Evolutionary conservation across 306 rosid genomes (phyloP).

Genomic region (Psophocarpus tetragonolobus): DNA sequence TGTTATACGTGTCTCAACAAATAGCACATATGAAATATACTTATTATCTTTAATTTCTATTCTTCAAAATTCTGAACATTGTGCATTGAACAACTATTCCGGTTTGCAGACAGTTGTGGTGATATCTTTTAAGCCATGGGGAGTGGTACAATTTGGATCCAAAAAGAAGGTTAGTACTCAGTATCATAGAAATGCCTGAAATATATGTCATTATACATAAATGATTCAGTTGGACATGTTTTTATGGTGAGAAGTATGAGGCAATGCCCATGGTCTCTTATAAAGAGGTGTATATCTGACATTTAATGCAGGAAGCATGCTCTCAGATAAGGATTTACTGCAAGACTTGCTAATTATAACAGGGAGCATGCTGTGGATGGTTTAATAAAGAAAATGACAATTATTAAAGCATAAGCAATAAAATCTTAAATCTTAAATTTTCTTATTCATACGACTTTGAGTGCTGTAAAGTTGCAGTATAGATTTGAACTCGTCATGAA

Average conservation of each 20-base stretch:
- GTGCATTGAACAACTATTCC: slow-evolving; percentile 33
- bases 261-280: background rate
- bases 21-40: background rate
- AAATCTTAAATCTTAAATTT: background rate
- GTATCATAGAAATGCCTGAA: background rate
- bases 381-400: background rate
- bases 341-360: background rate
- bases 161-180: slow-evolving; percentile 62
- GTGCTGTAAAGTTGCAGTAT: background rate
- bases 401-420: background rate
- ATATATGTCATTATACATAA: slow-evolving; percentile 5
- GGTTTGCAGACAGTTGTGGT: slow-evolving; percentile 67
- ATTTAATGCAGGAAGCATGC: background rate
- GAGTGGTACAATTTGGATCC: slow-evolving; percentile 81
- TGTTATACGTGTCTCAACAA: background rate
- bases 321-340: background rate
- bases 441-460: background rate
- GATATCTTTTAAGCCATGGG: slow-evolving; percentile 55
- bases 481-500: background rate
- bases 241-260: background rate
- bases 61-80: slow-evolving; percentile 15
- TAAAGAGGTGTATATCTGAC: background rate
- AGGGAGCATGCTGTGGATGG: background rate
- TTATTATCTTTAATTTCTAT: background rate
- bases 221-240: background rate